Percentiles rank a stretch among this genome's conserved stretches.
phyloP scores from a whole-genome alignment of 2,329 filamentous ascomycete species.

The Chaetomium globosum region DNA sequence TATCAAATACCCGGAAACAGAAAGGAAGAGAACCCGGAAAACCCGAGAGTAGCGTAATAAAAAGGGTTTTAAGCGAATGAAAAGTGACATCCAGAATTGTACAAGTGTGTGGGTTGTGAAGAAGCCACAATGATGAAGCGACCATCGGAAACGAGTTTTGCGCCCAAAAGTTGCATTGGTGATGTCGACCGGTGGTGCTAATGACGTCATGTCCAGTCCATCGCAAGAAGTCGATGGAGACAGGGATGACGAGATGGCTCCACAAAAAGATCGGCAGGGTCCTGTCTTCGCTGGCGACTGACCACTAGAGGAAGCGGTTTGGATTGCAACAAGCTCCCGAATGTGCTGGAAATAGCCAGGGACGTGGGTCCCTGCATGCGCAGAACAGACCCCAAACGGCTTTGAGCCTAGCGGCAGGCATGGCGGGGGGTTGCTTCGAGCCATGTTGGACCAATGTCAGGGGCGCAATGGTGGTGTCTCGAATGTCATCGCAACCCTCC shows the following conservation, averaged over 20 bases:
- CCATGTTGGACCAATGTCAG: slow-evolving; percentile 28
- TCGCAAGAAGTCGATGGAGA: not conserved
- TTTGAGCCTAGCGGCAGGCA: not conserved
- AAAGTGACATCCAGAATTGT: slow-evolving; percentile 15
- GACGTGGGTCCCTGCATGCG: slow-evolving; percentile 16
- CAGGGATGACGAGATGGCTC: not conserved
- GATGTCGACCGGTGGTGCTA: not conserved
- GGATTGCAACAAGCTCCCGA: slow-evolving; percentile 4
- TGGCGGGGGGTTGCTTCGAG: slow-evolving; percentile 6
- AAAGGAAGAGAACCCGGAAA: not conserved
- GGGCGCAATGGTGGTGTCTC: slow-evolving; percentile 26
- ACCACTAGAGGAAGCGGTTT: not conserved
- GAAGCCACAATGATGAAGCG: not conserved
- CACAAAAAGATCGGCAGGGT: slow-evolving; percentile 19
- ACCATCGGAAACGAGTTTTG: not conserved
- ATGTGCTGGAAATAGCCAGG: slow-evolving; percentile 12
- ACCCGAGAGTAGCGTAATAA: slow-evolving; percentile 11
- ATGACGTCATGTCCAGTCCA: slow-evolving; percentile 10
- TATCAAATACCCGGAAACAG: not conserved
- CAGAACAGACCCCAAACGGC: no score
- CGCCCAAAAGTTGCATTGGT: slow-evolving; percentile 2
- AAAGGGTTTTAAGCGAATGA: not conserved
- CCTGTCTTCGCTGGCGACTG: not conserved
- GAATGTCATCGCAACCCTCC: slow-evolving; percentile 24
- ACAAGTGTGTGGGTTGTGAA: not conserved